A percentile compares a stretch with the other conserved stretches of the same genome.
phyloP scores from a whole-genome alignment of 805 yeast genomes.

The Candida khao-thaluensis region DNA sequence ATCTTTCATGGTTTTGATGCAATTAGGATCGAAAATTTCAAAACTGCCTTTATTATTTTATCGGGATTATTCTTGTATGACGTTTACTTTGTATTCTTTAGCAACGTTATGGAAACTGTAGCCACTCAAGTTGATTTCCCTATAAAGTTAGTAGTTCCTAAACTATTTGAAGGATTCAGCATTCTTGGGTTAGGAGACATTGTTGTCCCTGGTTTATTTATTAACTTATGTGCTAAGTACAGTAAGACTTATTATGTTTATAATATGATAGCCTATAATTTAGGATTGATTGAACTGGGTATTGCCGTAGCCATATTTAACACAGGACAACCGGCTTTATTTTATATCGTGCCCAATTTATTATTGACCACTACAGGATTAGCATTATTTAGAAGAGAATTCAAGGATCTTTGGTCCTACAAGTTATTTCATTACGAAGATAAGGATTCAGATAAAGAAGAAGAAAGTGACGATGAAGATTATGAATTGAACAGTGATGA shows the following conservation, averaged over 20 bases:
- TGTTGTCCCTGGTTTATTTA: conserved; percentile 56
- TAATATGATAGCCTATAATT: conserved; percentile 46
- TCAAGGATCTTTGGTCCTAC: conserved; percentile 38
- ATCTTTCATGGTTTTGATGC: conserved; percentile 44
- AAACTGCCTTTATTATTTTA: conserved; percentile 45
- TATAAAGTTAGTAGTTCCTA: conserved; percentile 47
- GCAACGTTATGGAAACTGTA: conserved; percentile 61
- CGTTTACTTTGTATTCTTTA: conserved; percentile 63
- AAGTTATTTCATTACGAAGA: conserved; percentile 22
- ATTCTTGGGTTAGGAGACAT: conserved; percentile 68
- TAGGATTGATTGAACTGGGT: conserved; percentile 27
- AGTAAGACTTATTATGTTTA: conserved; percentile 47
- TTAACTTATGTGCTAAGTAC: conserved; percentile 53
- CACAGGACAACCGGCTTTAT: conserved; percentile 65
- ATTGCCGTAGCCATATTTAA: conserved; percentile 35
- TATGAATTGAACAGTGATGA: conserved; percentile 17
- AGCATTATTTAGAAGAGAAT: conserved; percentile 44
- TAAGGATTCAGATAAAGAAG: conserved; percentile 2
- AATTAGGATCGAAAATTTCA: conserved; percentile 43
- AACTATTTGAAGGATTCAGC: conserved; percentile 20
- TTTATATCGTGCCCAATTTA: conserved; percentile 58
- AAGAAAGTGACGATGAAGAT: conserved; percentile 16
- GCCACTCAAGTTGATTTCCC: conserved; percentile 59
- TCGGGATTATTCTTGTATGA: conserved; percentile 58
- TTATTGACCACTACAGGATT: conserved; percentile 28